Base-by-base conservation (phyloP, 257 asterid genomes). In the Przewalskia tangutica region DNA sequence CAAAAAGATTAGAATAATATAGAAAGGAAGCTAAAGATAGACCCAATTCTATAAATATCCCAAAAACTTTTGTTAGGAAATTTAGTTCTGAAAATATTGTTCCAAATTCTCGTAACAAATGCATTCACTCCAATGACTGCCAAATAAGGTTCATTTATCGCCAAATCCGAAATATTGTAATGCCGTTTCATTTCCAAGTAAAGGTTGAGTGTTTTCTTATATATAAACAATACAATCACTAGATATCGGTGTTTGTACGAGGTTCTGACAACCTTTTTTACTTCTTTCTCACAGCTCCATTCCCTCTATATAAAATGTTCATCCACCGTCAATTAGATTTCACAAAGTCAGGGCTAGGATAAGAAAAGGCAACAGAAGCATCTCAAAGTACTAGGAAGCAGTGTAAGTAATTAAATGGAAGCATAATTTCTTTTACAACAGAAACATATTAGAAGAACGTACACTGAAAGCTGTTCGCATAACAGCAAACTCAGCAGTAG, bases 401-500 rank as follows among this genome's bases (percentile, higher is more conserved):
- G 10, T 9, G 12, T 14, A 66, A 36, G 13, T 38, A 67, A 67
- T 16, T 67, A 46, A 36, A 67, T 38, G 27, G 53, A 67, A 66
- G 53, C 27, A 38, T 38, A 36, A 1, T 40, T 71, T 71, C 12
- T 46, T 71, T 71, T 6, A 10, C 75, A 65, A 65, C 12, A 64
- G 8, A 54, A 48, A 48, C 7, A 76, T 38, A 23, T 55, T 82
- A 75, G 55, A 81, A 73, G 10, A 70, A 3, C 97, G 50, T 93
- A 95, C 99, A 58, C 91, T 84, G 89, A 89, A 92, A 89, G 95
- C 98, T 53, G 98, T 83, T 75, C 93, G 91, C 95, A 95, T 77
- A 83, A 94, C 98, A 54, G 97, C 90, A 92, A 91, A 95, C 89
- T 95, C 99, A 58, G 96, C 97, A 85, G 93, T 77, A 82, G 99